Evolutionary conservation across 495 filamentous ascomycete species (phyloP), one percentile per base, ranked within the genome.

Genomic region (Trichoderma orchidacearum): DNA sequence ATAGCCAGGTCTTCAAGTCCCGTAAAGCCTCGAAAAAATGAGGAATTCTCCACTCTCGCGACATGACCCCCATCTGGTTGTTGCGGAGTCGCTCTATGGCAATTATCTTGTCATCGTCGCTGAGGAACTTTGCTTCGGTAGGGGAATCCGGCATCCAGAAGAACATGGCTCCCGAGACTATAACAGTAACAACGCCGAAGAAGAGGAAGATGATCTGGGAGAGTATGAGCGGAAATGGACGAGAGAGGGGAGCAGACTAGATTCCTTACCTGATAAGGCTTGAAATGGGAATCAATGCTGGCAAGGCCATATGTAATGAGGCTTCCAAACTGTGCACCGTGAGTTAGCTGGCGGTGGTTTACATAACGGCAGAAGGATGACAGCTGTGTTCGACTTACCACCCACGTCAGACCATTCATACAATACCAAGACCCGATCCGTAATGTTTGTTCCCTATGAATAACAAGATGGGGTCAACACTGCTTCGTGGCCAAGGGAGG

Each of bases 191-290:
- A 23, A 65, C 51, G 12, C 73, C 73, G 56, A 75, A 81, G 59
- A 82, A 78, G 56, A 83, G 61, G 61, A 82, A 84, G 55, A 82
- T 77, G 28, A 76, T 72, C 70, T 86, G 81, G 56, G 81, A 85
- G 17, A 77, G 70, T 52, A 75, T 74, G 38, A 85, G 71, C 9
- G 70, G 61, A 27, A 1, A 27, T 0, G 27, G 2, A 7, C 7
- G 5, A 27, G 41, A 25, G 18, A 48, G 18, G 21, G 41, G 4
- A 1, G 41, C 18, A 7, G n/a, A n/a, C n/a, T n/a, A n/a, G 9
- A 86, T 70, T 18, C 80, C 80, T 54, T 78, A 85, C 0, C 77
- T 77, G 30, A 83, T 73, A 31, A 83, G 56, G 38, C 71, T 73
- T 30, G 67, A 53, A 2, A 18, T 13, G 5, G 21, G 28, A 30